Base-by-base conservation (phyloP, 2,329 filamentous ascomycete genomes). In the Diaporthe batatas region DNA sequence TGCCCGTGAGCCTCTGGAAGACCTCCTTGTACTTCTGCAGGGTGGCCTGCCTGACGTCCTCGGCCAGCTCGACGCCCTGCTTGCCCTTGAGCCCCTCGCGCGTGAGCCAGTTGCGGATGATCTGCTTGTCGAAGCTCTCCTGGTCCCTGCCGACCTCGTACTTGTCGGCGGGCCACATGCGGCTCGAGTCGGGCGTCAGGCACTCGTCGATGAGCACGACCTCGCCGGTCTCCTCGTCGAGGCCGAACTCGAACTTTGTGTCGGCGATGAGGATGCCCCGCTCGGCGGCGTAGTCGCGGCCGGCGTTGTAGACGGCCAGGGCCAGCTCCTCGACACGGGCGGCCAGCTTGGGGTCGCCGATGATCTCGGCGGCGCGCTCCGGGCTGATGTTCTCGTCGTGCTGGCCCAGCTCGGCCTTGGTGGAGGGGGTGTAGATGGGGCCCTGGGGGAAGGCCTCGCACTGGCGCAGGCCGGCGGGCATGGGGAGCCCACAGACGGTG, bases 81-180 rank as follows among this genome's bases (percentile, higher is more conserved):
- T 93, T 93, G 1, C 92, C 93, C 84, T 95, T 94, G 72, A 97
- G 82, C 0, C 93, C 93, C 72, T 92, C 86, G 62, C 81, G 83
- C 2, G 91, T 92, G 78, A 98, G 82, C 93, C 94, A 98, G 83
- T 98, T 92, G 47, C 95, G 87, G 76, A 98, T 82, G 78, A 88
- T 92, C 84, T 95, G 93, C 87, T 98, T 98, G 81, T 98, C 95
- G 77, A 96, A 96, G 83, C 93, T 96, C 70, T 92, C 88, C 85
- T 97, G 94, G 72, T 92, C 88, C 75, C 87, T 87, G 2, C 95
- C 95, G 23, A 93, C 83, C 79, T 91, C 88, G 80, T 96, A 97
- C 58, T 87, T 87, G 55, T 91, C 91, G 75, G 88, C 90, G 0
- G 91, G 91, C 95, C 96, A 98, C 87, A 98, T 98, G 21, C 95